Evolutionary conservation across 345 rosid genomes (phyloP), one percentile per base, ranked within the genome.

Genomic region (Hypericum androsaemum): DNA sequence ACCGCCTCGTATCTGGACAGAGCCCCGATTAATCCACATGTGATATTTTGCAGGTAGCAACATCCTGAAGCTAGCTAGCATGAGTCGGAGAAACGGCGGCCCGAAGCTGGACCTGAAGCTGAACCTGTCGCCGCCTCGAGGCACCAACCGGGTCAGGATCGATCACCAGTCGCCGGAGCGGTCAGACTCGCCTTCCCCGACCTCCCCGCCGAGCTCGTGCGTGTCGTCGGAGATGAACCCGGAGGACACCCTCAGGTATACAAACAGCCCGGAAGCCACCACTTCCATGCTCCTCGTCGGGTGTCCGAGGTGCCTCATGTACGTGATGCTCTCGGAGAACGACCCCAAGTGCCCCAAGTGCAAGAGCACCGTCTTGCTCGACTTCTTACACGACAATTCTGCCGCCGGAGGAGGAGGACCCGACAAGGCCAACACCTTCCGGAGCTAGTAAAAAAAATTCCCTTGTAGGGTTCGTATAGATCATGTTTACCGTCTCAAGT

Each of bases 221-320:
- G 78, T 92, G 54, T 92, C 98, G 5, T 81, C 88, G 0, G 97
- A 92, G 81, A 14, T 61, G 66, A 72, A 72, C 75, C 79, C 71
- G 39, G 88, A 86, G 8, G 83, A 76, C 16, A 53, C 42, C 7
- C 46, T 52, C 37, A 56, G 73, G 57, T 65, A 75, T 73, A 65
- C 79, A 0, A 79, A 70, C 67, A 88, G 96, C 68, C 98, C 98
- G n/a, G 97, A 88, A 64, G 73, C 95, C 8, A 73, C 95, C 8
- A 73, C 87, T 0, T 83, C 97, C 37, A 92, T 92, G 98, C 74
- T 88, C 47, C 86, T 92, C 7, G 97, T 85, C 2, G 98, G 96
- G 0, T 88, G 96, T 45, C 96, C 96, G 12, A 72, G 94, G 59
- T 88, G 96, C 70, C 80, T 81, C 55, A 84, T 88, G 94, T 88